A percentile compares a stretch with the other conserved stretches of the same genome.
Evolutionary conservation across 768 basidiomycete species (phyloP).

Genomic region (Postia placenta): DNA sequence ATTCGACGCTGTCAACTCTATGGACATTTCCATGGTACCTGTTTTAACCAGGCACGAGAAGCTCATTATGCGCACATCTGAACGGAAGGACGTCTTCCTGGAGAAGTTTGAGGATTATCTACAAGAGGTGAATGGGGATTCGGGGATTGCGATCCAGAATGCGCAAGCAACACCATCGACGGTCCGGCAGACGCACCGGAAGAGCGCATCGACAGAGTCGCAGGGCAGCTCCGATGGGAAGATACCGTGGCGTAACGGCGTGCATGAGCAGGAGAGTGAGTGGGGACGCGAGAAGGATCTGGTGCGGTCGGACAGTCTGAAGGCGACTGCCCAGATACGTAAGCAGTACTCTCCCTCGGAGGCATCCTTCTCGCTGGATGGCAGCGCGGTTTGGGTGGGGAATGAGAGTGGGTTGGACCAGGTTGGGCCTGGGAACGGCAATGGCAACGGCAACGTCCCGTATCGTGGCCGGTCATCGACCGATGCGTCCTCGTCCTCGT

Average conservation of each 20-base stretch:
- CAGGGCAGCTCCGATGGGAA: slow-evolving; percentile 66
- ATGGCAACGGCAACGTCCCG: slow-evolving; percentile 16
- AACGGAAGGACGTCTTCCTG: slow-evolving; percentile 86
- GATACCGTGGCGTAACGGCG: slow-evolving; percentile 35
- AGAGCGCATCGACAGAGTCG: slow-evolving; percentile 37
- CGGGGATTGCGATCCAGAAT: slow-evolving; percentile 11
- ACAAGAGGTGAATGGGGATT: slow-evolving; percentile 13
- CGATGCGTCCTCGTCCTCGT: slow-evolving; percentile 70
- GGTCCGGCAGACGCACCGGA: slow-evolving; percentile 7
- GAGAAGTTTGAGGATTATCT: slow-evolving; percentile 62
- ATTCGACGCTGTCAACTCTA: slow-evolving; percentile 90
- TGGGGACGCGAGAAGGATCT: slow-evolving; percentile 4
- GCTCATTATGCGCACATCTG: slow-evolving; percentile 81
- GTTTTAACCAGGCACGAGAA: slow-evolving; percentile 76
- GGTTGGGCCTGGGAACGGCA: slow-evolving; percentile 16
- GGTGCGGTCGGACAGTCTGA: slow-evolving; percentile 28
- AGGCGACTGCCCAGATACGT: slow-evolving; percentile 24
- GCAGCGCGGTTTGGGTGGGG: slow-evolving; percentile 80
- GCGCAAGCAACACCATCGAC: background rate
- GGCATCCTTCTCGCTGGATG: slow-evolving; percentile 70
- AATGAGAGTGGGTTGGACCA: slow-evolving; percentile 58
- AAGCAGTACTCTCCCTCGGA: slow-evolving; percentile 58
- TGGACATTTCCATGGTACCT: slow-evolving; percentile 80
- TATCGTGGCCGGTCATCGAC: slow-evolving; percentile 52
- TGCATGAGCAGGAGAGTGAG: slow-evolving; percentile 8